Base-by-base conservation (phyloP, 192 early-diverging fungal species). In the Entomortierella parvispora region DNA sequence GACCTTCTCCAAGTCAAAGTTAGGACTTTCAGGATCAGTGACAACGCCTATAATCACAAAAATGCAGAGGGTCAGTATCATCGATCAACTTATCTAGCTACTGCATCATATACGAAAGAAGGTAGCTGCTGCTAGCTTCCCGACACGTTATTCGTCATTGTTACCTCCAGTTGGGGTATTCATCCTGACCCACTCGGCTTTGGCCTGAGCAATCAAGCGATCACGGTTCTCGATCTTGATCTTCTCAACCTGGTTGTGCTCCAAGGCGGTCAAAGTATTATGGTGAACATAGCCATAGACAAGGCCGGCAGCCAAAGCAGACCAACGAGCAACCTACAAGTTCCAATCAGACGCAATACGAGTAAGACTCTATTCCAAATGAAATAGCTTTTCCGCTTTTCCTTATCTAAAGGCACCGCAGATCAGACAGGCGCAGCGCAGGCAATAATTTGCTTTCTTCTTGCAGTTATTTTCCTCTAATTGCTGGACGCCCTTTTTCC, bases 131-230 rank as follows among this genome's bases (percentile, higher is more conserved):
- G n/a, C 55, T 31, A 34, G 12, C 22, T 63, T 49, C 37, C 25
- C 37, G 5, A 3, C 3, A 42, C 26, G 46, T 4, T 14, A 67
- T 40, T 18, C 40, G 43, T 34, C 18, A 55, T 23, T 20, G 50
- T 64, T 57, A 68, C 62, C 69, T 47, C 56, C 74, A 3, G 66
- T 47, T n/a, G 64, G 68, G 37, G 52, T 44, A 62, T 93, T 81
- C 84, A 93, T 90, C 67, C 87, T 89, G 26, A 89, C 90, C 65
- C 93, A 96, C 66, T 93, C 93, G 26, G 81, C 70, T 61, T 90
- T 90, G 42, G 89, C 94, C 80, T 93, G 86, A 23, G 90, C 88
- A 68, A 94, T 87, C 52, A 96, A 72, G 31, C 69, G 66, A 66
- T 94, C 87, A 61, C 84, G 80, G 61, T 80, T 80, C 45, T 83